phyloP scores from a whole-genome alignment of 257 asterid genomes.

The Thymus mandschuricus region DNA sequence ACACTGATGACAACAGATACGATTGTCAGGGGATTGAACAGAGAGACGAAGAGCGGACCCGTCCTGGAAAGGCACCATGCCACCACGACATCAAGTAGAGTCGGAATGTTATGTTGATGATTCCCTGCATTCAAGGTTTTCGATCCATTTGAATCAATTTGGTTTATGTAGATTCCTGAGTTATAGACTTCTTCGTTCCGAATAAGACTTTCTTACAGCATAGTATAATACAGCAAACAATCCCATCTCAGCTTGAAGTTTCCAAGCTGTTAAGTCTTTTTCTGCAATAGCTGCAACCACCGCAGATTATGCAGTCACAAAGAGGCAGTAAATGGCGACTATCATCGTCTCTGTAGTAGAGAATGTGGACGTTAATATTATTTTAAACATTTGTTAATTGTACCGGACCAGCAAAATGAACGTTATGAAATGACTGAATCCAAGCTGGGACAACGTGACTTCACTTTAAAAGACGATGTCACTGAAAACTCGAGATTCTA shows the following conservation, averaged over 20 bases:
- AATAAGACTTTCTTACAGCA: conserved; percentile 41
- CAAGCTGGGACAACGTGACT: background rate
- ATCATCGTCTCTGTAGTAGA: conserved; percentile 48
- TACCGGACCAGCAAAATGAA: background rate
- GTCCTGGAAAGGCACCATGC: conserved; percentile 45
- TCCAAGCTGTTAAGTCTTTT: conserved; percentile 50
- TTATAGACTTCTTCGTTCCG: no score
- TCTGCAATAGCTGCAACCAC: conserved; percentile 49
- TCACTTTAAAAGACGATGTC: background rate
- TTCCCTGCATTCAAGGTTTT: conserved; percentile 36
- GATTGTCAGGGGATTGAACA: conserved; percentile 53
- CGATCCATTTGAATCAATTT: no score
- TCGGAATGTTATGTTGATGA: conserved; percentile 51
- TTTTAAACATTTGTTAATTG: background rate
- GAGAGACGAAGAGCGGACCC: conserved; percentile 59
- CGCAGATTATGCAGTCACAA: conserved; percentile 51
- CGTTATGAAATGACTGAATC: background rate
- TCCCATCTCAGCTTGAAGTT: conserved; percentile 45
- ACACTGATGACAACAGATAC: conserved; percentile 55
- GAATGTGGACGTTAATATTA: conserved; percentile 27
- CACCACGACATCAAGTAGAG: conserved; percentile 51
- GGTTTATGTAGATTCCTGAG: no score
- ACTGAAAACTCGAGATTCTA: no score
- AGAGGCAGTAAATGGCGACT: conserved; percentile 47
- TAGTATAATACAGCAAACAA: conserved; percentile 41